phyloP scores from a whole-genome alignment of 305 asterid genomes.

The Fraxinus greggii region DNA sequence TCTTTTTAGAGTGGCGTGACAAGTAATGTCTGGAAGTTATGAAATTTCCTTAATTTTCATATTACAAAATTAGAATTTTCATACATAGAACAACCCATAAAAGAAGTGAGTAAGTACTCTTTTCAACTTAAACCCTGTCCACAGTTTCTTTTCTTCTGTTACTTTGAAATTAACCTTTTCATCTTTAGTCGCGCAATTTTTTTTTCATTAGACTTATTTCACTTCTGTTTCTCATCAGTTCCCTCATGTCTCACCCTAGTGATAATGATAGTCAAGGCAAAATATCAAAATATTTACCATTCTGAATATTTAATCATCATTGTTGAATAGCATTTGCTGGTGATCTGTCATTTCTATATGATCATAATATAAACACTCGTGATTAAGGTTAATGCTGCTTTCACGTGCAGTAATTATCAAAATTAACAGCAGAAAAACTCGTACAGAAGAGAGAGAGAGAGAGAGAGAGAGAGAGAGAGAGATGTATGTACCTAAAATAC shows the following conservation, averaged over 20 bases:
- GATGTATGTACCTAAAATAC: background rate
- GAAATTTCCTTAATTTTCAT: background rate
- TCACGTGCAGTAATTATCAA: conserved; percentile 5
- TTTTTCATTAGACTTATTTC: background rate
- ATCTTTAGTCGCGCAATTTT: background rate
- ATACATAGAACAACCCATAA: background rate
- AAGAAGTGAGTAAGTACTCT: background rate
- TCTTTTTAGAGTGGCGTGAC: background rate
- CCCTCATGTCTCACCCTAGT: background rate
- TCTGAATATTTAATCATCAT: background rate
- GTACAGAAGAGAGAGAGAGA: background rate
- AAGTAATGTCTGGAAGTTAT: background rate
- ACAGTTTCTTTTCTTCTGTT: background rate
- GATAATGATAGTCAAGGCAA: background rate
- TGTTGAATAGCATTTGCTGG: background rate
- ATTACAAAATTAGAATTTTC: too few relatives aligned
- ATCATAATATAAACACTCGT: conserved; percentile 1
- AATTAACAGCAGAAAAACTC: background rate
- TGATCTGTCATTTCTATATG: background rate
- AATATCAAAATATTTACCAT: background rate
- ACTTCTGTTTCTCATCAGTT: background rate
- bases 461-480: too few relatives aligned
- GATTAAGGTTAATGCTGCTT: background rate
- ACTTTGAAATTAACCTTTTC: background rate
- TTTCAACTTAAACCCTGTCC: background rate